Evolutionary conservation across 495 filamentous ascomycete species (phyloP), one percentile per base, ranked within the genome.

Genomic region (Lasiosphaeris hirsuta): DNA sequence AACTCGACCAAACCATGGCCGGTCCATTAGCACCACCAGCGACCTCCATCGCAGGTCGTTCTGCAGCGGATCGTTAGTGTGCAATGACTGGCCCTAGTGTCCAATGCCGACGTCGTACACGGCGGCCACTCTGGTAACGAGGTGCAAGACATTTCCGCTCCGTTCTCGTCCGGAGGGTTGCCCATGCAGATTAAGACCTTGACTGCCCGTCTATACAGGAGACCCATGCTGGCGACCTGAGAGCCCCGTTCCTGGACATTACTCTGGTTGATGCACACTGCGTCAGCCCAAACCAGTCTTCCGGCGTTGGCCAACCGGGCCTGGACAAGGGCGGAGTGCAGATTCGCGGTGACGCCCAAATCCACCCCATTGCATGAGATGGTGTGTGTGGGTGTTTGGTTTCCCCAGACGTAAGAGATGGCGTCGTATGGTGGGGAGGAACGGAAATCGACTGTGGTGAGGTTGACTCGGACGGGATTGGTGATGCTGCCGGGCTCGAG

Each of bases 381-480:
- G 15, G 45, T 13, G 23, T 7, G 8, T 7, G 23, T 15, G 23
- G 23, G 6, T 13, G n/a, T n/a, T 23, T 13, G 45, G 45, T 5
- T 51, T 34, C 47, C 47, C 47, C 23, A 51, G 47, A 50, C 47
- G 47, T 50, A 51, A 9, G 47, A 51, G 47, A 51, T 51, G 23
- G 47, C 47, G 47, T 51, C 47, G 47, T 51, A 36, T 6, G 47
- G 30, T 15, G 47, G 23, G 23, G 47, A 10, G 0, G 23, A 51
- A 10, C 10, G 10, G 30, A 51, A 17, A 36, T 30, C 5, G 23
- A 30, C 23, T 30, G 23, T 30, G 23, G 5, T 30, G 23, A 30
- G 5, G 5, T 30, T 30, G 23, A 30, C 23, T 30, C 23, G 23
- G 23, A 5, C 23, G 23, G 23, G 23, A 30, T 30, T 5, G 23